Evolutionary conservation across 495 filamentous ascomycete species (phyloP).

Genomic region (Aspergillus incahuasiensis): DNA sequence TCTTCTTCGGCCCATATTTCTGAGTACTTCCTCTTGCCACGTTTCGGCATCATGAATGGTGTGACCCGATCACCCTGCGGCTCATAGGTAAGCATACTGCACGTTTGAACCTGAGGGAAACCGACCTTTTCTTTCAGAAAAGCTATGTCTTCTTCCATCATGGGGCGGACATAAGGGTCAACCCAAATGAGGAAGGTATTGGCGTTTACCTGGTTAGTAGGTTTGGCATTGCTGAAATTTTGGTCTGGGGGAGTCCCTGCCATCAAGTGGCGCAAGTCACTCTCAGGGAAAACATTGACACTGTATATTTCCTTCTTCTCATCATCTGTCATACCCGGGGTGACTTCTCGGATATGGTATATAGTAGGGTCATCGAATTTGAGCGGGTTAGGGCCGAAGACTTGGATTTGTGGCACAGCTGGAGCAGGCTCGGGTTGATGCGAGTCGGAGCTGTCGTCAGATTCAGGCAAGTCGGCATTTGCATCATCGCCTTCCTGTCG

Average conservation of each 20-base stretch:
- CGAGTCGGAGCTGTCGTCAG: conserved; percentile 59
- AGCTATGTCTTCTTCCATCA: conserved; percentile 91
- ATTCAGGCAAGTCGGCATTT: conserved; percentile 42
- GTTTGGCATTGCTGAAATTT: conserved; percentile 93
- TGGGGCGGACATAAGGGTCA: conserved; percentile 84
- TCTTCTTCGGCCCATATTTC: conserved; percentile 95
- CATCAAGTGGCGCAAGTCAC: conserved; percentile 76
- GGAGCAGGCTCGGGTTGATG: conserved; percentile 77
- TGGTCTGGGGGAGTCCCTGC: conserved; percentile 85
- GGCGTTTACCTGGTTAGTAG: conserved; percentile 85
- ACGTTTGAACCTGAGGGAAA: not conserved
- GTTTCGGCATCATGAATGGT: conserved; percentile 80
- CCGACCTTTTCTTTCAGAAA: conserved; percentile 78
- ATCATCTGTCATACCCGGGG: conserved; percentile 69
- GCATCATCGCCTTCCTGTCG: conserved; percentile 45
- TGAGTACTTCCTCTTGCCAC: conserved; percentile 78
- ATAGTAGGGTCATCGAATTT: conserved; percentile 89
- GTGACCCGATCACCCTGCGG: conserved; percentile 67
- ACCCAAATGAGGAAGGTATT: conserved; percentile 83
- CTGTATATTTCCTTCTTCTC: conserved; percentile 82
- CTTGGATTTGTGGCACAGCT: conserved; percentile 67
- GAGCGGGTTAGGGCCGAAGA: conserved; percentile 89
- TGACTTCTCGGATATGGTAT: conserved; percentile 81
- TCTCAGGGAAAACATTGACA: conserved; percentile 74
- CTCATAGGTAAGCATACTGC: conserved; percentile 13